Base-by-base conservation (phyloP, 139 green algal species). In the Coccomyxa sp. region DNA sequence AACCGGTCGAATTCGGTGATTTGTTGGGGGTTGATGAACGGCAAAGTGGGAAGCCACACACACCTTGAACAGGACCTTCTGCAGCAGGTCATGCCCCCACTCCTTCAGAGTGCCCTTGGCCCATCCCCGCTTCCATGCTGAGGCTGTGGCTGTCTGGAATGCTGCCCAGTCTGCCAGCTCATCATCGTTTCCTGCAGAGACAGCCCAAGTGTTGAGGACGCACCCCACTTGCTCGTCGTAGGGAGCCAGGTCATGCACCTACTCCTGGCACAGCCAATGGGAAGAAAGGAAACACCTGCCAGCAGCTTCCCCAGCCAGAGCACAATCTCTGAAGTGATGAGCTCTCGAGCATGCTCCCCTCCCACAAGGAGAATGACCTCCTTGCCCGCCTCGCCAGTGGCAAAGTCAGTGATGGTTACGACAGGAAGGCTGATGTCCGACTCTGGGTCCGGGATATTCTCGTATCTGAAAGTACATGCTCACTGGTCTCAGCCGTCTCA, bases 271-370 rank as follows among this genome's bases (percentile, higher is more conserved):
- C n/a, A n/a, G n/a, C n/a, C n/a, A n/a, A n/a, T n/a, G n/a, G n/a
- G n/a, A n/a, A n/a, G n/a, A n/a, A n/a, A n/a, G n/a, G n/a, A n/a
- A n/a, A n/a, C n/a, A n/a, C n/a, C n/a, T 4, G 81, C 35, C 41
- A 92, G 80, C 37, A 86, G 39, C 0, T 75, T 50, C 0, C 75
- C 82, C 36, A 91, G 78, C 88, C 88, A 92, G 22, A 88, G 64
- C 0, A 74, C 76, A 2, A 91, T 81, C 78, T 92, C 88, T 44
- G 77, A 82, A 0, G 88, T 91, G 39, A 92, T 92, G 5, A 92
- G 24, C 64, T 92, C 88, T 2, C 88, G 81, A 0, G 86, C 85
- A 75, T 92, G 88, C 78, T 92, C 88, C 1, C 86, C 88, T 71
- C 86, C 90, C 34, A 91, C 81, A 12, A 91, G 80, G 50, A 92